Evolutionary conservation across 106 monocot genomes (phyloP).

Genomic region (Phalaenopsis equestris): DNA sequence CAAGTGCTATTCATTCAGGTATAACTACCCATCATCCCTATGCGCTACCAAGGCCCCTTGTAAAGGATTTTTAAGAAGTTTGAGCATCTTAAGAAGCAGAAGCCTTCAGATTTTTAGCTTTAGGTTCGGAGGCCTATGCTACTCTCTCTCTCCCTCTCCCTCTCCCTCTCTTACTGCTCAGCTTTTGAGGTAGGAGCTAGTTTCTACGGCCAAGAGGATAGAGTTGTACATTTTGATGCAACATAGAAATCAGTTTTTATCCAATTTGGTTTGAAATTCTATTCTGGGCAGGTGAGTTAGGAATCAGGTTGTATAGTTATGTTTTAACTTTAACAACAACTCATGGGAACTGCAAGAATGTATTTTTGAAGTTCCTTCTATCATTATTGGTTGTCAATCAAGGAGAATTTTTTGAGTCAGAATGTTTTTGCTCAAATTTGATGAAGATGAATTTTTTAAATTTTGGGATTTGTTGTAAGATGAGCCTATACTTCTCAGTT

Average conservation of each 20-base stretch:
- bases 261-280: neutral
- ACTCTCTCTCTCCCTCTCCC: neutral
- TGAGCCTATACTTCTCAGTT: no score
- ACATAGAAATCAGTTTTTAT: neutral
- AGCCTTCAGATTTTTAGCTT: neutral
- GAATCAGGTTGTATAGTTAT: neutral
- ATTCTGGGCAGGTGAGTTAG: neutral
- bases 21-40: slow-evolving; percentile 7
- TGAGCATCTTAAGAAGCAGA: neutral
- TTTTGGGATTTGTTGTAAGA: no score
- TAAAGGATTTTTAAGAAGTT: slow-evolving; percentile 15
- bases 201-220: neutral
- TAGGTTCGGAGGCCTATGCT: no score
- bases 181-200: neutral
- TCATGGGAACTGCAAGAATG: no score
- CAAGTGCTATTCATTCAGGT: neutral
- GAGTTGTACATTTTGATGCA: neutral
- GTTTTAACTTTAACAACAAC: neutral
- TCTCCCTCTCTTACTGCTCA: neutral
- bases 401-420: no score
- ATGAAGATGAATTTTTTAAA: no score
- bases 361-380: no score
- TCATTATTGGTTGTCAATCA: no score
- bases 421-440: no score
- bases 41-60: slow-evolving; percentile 25